Percentiles rank a stretch among this genome's conserved stretches.
Evolutionary conservation across 441 rosid species (phyloP).

Genomic region (Syzygium syzygioides): DNA sequence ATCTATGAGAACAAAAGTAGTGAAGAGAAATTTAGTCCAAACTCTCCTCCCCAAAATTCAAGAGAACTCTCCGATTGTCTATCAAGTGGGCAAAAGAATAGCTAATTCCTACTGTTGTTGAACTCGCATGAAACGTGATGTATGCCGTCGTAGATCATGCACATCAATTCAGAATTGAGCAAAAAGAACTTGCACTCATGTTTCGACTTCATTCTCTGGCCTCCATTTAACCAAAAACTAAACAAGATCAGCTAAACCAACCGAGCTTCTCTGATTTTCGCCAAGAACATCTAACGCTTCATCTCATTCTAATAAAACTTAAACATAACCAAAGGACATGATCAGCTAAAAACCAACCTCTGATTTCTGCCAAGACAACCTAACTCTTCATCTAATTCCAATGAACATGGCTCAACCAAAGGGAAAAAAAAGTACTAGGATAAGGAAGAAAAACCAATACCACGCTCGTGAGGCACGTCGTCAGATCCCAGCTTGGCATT

Average conservation of each 20-base stretch:
- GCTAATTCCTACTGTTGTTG: neutral
- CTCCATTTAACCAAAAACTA: neutral
- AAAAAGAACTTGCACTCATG: neutral
- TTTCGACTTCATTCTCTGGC: neutral
- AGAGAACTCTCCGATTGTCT: neutral
- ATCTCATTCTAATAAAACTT: neutral
- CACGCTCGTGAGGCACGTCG: neutral
- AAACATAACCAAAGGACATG: neutral
- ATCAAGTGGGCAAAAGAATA: neutral
- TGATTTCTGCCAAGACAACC: neutral
- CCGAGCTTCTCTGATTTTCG: neutral
- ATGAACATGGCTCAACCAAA: neutral
- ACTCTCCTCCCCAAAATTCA: neutral
- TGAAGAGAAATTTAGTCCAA: neutral
- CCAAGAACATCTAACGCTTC: neutral
- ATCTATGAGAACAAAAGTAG: neutral
- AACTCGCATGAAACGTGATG: neutral
- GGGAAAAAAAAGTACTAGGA: neutral
- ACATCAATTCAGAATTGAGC: neutral
- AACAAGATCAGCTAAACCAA: neutral
- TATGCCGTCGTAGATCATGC: neutral
- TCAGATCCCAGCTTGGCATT: slow-evolving; percentile 31
- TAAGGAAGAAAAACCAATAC: neutral
- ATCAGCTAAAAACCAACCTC: neutral
- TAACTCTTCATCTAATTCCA: neutral